Evolutionary conservation across 2,329 filamentous ascomycete genomes (phyloP).

Genomic region (Huntiella savannae): DNA sequence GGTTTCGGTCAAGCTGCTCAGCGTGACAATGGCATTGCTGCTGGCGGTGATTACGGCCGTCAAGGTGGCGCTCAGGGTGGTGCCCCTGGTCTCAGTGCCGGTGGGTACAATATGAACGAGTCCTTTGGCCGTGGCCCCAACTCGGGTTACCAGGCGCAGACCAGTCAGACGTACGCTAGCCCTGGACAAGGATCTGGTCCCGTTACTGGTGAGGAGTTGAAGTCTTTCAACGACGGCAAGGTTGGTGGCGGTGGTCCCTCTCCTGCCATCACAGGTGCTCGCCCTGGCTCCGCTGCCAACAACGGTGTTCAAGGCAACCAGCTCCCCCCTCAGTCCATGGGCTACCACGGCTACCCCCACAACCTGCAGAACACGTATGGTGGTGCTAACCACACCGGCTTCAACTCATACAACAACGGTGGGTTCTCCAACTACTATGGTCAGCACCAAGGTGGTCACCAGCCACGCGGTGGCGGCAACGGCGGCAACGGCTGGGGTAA

Average conservation of each 20-base stretch:
- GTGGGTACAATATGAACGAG: constrained; percentile 30
- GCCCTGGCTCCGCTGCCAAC: constrained; percentile 39
- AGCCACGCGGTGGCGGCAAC: constrained; percentile 4
- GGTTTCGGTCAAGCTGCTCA: constrained; percentile 35
- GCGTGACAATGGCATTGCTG: constrained; percentile 29
- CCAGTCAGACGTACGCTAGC: constrained; percentile 32
- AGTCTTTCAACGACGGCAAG: constrained; percentile 40
- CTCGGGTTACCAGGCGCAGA: constrained; percentile 35
- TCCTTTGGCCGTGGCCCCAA: constrained; percentile 30
- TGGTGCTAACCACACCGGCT: constrained; percentile 13
- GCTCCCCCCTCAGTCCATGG: constrained; percentile 36
- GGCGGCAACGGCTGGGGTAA: constrained; percentile 36
- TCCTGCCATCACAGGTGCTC: constrained; percentile 34
- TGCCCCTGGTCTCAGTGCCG: constrained; percentile 28
- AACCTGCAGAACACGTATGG: constrained; percentile 37
- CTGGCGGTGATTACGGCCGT: constrained; percentile 35
- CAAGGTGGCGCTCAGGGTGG: constrained; percentile 30
- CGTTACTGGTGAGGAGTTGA: constrained; percentile 31
- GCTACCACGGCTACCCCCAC: constrained; percentile 28
- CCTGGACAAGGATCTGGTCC: constrained; percentile 28
- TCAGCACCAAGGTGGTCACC: constrained; percentile 13
- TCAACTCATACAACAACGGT: constrained; percentile 18
- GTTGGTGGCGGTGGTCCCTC: constrained; percentile 30
- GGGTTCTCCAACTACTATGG: constrained; percentile 31
- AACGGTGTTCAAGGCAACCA: constrained; percentile 27